Evolutionary conservation across 2,329 filamentous ascomycete genomes (phyloP).

Genomic region (Thyridium curvatum): DNA sequence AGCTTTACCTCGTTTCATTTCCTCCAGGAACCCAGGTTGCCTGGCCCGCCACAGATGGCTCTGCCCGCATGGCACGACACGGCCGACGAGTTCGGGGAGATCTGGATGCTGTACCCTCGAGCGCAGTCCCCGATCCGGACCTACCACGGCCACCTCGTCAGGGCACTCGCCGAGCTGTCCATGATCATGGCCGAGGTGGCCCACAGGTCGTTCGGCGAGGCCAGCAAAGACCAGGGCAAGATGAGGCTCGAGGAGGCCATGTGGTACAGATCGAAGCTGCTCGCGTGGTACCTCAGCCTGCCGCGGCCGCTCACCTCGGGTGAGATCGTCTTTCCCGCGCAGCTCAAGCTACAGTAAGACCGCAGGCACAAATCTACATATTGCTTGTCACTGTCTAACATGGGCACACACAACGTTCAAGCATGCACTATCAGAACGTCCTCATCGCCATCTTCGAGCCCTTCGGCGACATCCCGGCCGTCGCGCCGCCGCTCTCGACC

Average conservation of each 20-base stretch:
- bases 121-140: conserved; percentile 13
- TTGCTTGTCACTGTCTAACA: no score
- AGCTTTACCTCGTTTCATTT: conserved; percentile 14
- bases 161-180: conserved; percentile 19
- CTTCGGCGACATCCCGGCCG: no score
- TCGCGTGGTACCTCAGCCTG: conserved; percentile 12
- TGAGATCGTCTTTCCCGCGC: conserved; percentile 20
- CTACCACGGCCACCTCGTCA: conserved; percentile 16
- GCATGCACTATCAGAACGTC: conserved; percentile 13
- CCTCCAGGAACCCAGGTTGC: conserved; percentile 11
- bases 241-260: conserved; percentile 12
- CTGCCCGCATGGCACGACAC: conserved; percentile 16
- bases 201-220: conserved; percentile 9
- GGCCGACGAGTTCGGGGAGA: conserved; percentile 21
- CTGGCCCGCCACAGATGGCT: conserved; percentile 14
- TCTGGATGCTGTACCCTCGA: conserved; percentile 20
- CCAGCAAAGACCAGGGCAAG: conserved; percentile 3
- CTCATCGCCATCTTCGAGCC: no score
- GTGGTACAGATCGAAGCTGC: conserved; percentile 13
- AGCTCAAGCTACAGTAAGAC: conserved; percentile 18
- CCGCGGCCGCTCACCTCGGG: conserved; percentile 16
- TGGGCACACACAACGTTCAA: no score
- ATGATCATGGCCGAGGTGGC: conserved; percentile 18
- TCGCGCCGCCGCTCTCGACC: no score
- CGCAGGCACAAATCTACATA: no score